phyloP scores from a whole-genome alignment of 345 rosid species.

The Salix arbutifolia region DNA sequence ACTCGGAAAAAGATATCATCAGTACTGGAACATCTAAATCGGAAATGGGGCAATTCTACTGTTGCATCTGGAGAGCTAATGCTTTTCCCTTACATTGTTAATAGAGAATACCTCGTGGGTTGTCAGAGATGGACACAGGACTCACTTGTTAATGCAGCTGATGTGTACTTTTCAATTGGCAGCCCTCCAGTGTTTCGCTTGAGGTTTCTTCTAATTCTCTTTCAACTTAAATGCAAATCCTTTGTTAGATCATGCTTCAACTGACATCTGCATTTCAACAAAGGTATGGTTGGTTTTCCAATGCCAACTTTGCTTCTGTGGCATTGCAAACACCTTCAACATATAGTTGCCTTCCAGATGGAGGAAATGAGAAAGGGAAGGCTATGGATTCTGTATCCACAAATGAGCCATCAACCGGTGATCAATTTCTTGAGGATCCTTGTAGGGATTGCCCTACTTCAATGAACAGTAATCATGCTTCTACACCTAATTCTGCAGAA shows the following conservation, averaged over 20 bases:
- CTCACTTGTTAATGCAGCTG: conserved; percentile 64
- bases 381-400: conserved; percentile 29
- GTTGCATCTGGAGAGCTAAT: conserved; percentile 73
- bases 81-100: conserved; percentile 71
- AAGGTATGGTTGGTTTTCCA: conserved; percentile 97
- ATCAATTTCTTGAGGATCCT: conserved; percentile 30
- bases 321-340: conserved; percentile 36
- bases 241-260: conserved; percentile 6
- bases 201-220: conserved; percentile 50
- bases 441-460: conserved; percentile 26
- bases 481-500: conserved; percentile 11
- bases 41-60: conserved; percentile 94
- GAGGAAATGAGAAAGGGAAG: conserved; percentile 34
- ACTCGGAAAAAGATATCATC: conserved; percentile 93
- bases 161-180: conserved; percentile 66
- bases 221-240: background rate
- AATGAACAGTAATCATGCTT: conserved; percentile 29
- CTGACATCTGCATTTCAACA: conserved; percentile 27
- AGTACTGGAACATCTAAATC: conserved; percentile 81
- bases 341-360: conserved; percentile 34
- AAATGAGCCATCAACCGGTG: conserved; percentile 30
- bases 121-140: conserved; percentile 79
- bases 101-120: conserved; percentile 53
- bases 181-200: conserved; percentile 79
- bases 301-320: conserved; percentile 33